Evolutionary conservation across 1,139 yeast species (phyloP), one percentile per base, ranked within the genome.

Genomic region (Trichomonascaceae sp.): DNA sequence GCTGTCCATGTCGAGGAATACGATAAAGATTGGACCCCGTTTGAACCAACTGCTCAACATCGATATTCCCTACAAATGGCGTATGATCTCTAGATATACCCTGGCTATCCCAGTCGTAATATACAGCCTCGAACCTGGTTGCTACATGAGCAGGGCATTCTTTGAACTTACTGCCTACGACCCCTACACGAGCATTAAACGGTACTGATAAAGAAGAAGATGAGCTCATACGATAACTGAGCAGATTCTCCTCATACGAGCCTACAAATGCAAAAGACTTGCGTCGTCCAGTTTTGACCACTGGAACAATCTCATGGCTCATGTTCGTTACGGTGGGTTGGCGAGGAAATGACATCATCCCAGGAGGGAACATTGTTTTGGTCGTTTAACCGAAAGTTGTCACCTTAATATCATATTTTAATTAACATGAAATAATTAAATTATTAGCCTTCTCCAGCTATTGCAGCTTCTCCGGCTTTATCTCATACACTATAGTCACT

Each of bases 401-500:
- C n/a, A n/a, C n/a, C n/a, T n/a, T n/a, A n/a, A n/a, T n/a, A 22
- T 22, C 24, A 22, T 22, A 22, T 22, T 22, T 6, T 22, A 22
- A 22, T 4, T 22, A 22, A 22, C 6, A 22, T 22, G 24, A 22
- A 22, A 22, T 22, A 22, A 22, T 22, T 22, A 22, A 22, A 22
- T 22, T 22, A 22, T 22, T 22, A 6, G 24, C 24, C 24, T 22
- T 22, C 6, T 22, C 24, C 6, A 6, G 24, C 24, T 22, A 22
- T 22, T 22, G 24, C 24, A 4, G 24, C 24, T 22, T 10, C 17
- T 15, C 41, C n/a, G 45, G 45, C 18, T 43, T 15, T 6, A 91
- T 83, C 66, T 90, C 96, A 68, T 90, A 91, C 45, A 90, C 76
- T 63, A 90, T 77, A 7, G 87, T 87, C 30, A 84, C 80, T 58